Percentiles rank a stretch among this genome's conserved stretches.
Evolutionary conservation across 78 protist species (phyloP).

Genomic region (Guillardia theta): DNA sequence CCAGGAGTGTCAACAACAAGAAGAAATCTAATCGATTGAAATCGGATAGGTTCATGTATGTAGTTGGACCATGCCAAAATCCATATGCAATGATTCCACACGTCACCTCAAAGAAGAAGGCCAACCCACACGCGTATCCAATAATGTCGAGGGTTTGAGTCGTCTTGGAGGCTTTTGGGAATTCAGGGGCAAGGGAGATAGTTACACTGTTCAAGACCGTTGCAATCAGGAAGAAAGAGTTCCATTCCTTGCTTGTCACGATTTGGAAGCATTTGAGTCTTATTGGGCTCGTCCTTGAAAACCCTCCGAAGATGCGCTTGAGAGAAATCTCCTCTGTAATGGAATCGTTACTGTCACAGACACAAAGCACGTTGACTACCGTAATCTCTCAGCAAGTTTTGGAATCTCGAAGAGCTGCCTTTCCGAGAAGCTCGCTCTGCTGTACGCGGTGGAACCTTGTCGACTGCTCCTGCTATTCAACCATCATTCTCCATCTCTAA

Average conservation of each 20-base stretch:
- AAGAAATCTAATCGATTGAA: background rate
- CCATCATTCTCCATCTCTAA: too few species aligned
- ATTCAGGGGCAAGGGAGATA: background rate
- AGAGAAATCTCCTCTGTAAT: background rate
- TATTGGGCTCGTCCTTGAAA: background rate
- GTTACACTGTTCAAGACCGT: background rate
- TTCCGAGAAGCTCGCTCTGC: too few species aligned
- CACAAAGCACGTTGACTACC: too few species aligned
- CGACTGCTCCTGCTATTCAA: too few species aligned
- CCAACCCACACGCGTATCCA: background rate
- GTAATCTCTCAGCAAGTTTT: too few species aligned
- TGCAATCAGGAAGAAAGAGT: background rate
- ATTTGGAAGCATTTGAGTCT: background rate
- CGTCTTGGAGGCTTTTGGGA: background rate
- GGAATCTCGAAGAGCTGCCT: too few species aligned
- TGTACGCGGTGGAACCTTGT: too few species aligned
- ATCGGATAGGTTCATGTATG: background rate
- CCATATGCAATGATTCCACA: background rate
- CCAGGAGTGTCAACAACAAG: background rate
- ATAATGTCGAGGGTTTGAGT: background rate
- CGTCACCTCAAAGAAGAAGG: background rate
- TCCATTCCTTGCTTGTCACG: background rate
- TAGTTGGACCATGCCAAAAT: background rate
- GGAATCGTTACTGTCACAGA: too few species aligned
- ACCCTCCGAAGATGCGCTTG: background rate